These are phyloP conservation scores for Diplodia intermedia DNA, from an alignment of 2,329 filamentous ascomycete species.

Conservation along the genomic window DNA sequence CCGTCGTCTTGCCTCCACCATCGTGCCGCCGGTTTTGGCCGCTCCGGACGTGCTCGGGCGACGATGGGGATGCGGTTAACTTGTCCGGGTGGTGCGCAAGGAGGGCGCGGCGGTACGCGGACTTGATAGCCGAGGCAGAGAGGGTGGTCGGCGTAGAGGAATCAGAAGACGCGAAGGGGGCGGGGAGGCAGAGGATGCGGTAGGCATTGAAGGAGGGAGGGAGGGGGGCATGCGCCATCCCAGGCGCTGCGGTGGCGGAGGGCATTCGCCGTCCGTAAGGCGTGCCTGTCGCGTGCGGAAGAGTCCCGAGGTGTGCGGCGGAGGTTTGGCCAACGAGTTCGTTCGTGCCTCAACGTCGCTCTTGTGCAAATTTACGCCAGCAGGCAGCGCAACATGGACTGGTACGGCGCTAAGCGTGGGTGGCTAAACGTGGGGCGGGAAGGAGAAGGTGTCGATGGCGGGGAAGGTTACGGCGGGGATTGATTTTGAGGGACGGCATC, in stretches of 20 bases:
- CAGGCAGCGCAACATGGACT: background rate
- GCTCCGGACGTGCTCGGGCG: too few species aligned
- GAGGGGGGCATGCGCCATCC: background rate
- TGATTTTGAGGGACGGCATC: constrained; percentile 11
- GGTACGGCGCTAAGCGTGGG: background rate
- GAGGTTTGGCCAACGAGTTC: too few species aligned
- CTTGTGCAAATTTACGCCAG: too few species aligned
- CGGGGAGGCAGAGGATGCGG: constrained; percentile 26
- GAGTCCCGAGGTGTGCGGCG: background rate
- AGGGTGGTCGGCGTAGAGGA: constrained; percentile 16
- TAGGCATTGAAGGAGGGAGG: constrained; percentile 33
- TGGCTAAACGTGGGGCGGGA: background rate
- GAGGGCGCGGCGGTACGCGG: constrained; percentile 64
- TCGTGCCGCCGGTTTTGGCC: too few species aligned
- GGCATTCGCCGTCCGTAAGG: background rate
- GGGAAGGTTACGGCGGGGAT: constrained; percentile 5
- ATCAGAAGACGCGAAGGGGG: background rate
- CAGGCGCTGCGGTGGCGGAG: constrained; percentile 12
- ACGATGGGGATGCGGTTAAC: background rate
- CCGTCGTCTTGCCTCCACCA: constrained; percentile 46
- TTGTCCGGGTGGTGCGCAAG: constrained; percentile 66
- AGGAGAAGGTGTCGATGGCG: background rate
- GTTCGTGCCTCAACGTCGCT: too few species aligned
- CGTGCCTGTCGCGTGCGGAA: background rate
- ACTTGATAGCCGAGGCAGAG: constrained; percentile 27